phyloP scores from a whole-genome alignment of 2,329 filamentous ascomycete genomes.

The Trichophaea hybrida region DNA sequence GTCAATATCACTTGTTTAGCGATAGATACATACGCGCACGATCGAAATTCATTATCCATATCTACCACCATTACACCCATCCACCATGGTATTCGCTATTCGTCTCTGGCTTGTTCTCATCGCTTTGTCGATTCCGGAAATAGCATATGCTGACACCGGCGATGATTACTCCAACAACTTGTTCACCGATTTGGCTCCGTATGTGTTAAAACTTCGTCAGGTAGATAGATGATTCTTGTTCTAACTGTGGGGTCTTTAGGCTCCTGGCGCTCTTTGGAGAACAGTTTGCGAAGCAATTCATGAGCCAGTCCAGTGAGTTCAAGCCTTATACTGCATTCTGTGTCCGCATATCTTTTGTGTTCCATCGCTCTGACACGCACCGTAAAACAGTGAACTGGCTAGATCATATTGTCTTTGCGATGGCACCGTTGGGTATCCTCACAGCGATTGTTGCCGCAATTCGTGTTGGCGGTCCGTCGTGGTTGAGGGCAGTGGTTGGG shows the following conservation, averaged over 20 bases:
- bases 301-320: slow-evolving; percentile 24
- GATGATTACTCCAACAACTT: slow-evolving; percentile 14
- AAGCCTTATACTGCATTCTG: neutral
- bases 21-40: no score
- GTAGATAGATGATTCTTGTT: no score
- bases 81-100: no score
- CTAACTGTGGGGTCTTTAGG: slow-evolving; percentile 29
- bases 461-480: slow-evolving; percentile 30
- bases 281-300: slow-evolving; percentile 29
- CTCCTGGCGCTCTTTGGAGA: slow-evolving; percentile 28
- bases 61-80: no score
- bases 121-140: no score
- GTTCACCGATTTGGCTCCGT: slow-evolving; percentile 14
- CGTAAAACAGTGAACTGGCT: slow-evolving; percentile 27
- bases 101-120: no score
- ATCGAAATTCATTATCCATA: no score
- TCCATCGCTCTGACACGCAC: neutral
- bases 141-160: slow-evolving; percentile 1
- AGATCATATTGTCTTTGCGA: slow-evolving; percentile 37
- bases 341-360: slow-evolving; percentile 20
- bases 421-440: slow-evolving; percentile 36
- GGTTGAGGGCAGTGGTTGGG: slow-evolving; percentile 35
- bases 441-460: slow-evolving; percentile 31
- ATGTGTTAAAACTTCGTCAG: neutral
- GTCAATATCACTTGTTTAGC: no score